Evolutionary conservation across 1,284 basidiomycete species (phyloP).

Genomic region (Naganishia sp.): DNA sequence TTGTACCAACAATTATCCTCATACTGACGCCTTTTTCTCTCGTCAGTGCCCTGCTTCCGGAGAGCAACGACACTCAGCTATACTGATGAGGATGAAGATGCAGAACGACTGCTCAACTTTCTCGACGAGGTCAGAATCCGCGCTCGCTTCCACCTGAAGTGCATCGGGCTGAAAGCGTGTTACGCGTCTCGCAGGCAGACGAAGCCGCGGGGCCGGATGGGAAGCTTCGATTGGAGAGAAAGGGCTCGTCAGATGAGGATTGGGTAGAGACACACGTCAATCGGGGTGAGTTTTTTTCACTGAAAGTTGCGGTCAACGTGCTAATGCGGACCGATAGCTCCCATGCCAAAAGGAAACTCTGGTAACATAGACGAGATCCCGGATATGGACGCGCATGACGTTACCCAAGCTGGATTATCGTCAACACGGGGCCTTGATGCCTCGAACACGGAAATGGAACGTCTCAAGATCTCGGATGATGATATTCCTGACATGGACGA

Average conservation of each 20-base stretch:
- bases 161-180: neutral
- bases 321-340: constrained; percentile 11
- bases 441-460: constrained; percentile 36
- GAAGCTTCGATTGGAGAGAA: constrained; percentile 34
- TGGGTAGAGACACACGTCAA: constrained; percentile 58
- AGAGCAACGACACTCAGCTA: constrained; percentile 88
- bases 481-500: constrained; percentile 81
- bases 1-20: neutral
- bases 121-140: constrained; percentile 49
- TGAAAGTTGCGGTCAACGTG: neutral
- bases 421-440: constrained; percentile 19
- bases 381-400: constrained; percentile 38
- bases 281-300: constrained; percentile 40
- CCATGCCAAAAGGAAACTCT: constrained; percentile 10
- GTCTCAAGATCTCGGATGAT: constrained; percentile 51
- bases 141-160: too few species aligned
- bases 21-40: neutral
- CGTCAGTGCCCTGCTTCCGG: constrained; percentile 77
- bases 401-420: constrained; percentile 37
- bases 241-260: constrained; percentile 44
- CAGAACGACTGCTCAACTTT: constrained; percentile 73
- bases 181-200: constrained; percentile 42
- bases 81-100: constrained; percentile 91
- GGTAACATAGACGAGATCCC: constrained; percentile 49
- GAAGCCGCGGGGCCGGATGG: constrained; percentile 48